Base-by-base conservation (phyloP, 2,329 filamentous ascomycete genomes). In the Apiospora hydei region DNA sequence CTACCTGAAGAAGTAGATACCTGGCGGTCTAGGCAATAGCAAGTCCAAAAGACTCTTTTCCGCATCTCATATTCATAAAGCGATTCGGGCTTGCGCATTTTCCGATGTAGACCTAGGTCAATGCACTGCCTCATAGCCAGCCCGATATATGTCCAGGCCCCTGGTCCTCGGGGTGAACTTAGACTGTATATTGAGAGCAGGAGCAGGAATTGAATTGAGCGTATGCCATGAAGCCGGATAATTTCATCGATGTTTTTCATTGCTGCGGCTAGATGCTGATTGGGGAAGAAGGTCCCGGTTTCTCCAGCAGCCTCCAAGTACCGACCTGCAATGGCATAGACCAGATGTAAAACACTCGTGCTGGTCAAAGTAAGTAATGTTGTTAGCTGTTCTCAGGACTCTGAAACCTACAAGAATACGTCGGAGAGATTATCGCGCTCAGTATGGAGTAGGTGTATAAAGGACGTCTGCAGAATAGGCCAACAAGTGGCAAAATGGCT, bases 21-120 rank as follows among this genome's bases (percentile, higher is more conserved):
- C 44, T 79, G 76, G 38, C 80, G 77, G 72, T 81, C 80, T 10
- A 81, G 75, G 57, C 72, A 78, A 71, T 81, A 81, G 64, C 77
- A 78, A 6, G 75, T 75, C 80, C 80, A 81, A 68, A 81, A 81
- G 4, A 80, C 72, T 16, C 78, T 75, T 61, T 78, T 78, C 18
- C 77, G 69, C 72, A 79, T 76, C 49, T 77, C 76, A 44, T 74
- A 72, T 44, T 78, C 77, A 30, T 77, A 69, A 16, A 69, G 72
- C 11, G 71, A 72, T 3, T 69, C 71, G 18, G 66, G 69, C 44
- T 68, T 71, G 51, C 69, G 72, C 16, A 75, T 71, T 71, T 74
- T 73, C 30, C 77, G 74, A 66, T 78, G 76, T 51, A 77, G 69
- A 13, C 76, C 77, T 18, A 76, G 53, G 30, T 77, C 76, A 38